These are phyloP conservation scores for Noccaea bulbosa DNA, from an alignment of 345 rosid species.

Conservation along the genomic window DNA sequence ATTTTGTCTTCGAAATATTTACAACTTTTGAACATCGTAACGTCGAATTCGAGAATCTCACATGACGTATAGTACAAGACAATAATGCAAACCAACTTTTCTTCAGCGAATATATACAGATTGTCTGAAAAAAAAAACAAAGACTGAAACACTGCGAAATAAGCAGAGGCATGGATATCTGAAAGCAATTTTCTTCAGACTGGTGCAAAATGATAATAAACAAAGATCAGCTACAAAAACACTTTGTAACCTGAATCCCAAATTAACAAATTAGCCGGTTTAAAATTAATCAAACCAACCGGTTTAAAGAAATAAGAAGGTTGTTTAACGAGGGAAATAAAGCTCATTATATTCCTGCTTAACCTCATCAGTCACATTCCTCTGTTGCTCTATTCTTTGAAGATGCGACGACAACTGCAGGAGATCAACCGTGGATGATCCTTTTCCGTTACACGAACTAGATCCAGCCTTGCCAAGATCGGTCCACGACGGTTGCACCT, in stretches of 20 bases:
- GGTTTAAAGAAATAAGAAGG: constrained; percentile 18
- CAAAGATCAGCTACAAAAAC: constrained; percentile 19
- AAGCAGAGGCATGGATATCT: constrained; percentile 30
- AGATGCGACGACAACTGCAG: constrained; percentile 75
- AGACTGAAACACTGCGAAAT: constrained; percentile 32
- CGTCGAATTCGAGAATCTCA: constrained; percentile 25
- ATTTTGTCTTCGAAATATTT: not conserved
- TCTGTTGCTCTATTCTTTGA: constrained; percentile 71
- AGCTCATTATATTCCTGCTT: constrained; percentile 58
- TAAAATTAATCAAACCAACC: constrained; percentile 10
- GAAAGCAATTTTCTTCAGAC: constrained; percentile 33
- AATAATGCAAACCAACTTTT: constrained; percentile 7
- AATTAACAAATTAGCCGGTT: not conserved
- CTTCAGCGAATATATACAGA: constrained; percentile 32
- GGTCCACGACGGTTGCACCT: constrained; percentile 23
- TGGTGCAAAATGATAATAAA: constrained; percentile 24
- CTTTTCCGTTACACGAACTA: constrained; percentile 45
- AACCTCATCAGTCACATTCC: constrained; percentile 55
- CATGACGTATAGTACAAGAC: constrained; percentile 25
- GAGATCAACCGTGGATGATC: constrained; percentile 62
- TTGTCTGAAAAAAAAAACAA: constrained; percentile 9
- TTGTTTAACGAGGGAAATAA: constrained; percentile 42
- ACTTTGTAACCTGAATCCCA: constrained; percentile 3
- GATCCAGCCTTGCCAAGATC: constrained; percentile 32
- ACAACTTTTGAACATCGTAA: constrained; percentile 38